A percentile compares a stretch with the other conserved stretches of the same genome.
These are phyloP conservation scores for Taphrina communis DNA, from an alignment of 1,139 yeast genomes.

Conservation along the genomic window DNA sequence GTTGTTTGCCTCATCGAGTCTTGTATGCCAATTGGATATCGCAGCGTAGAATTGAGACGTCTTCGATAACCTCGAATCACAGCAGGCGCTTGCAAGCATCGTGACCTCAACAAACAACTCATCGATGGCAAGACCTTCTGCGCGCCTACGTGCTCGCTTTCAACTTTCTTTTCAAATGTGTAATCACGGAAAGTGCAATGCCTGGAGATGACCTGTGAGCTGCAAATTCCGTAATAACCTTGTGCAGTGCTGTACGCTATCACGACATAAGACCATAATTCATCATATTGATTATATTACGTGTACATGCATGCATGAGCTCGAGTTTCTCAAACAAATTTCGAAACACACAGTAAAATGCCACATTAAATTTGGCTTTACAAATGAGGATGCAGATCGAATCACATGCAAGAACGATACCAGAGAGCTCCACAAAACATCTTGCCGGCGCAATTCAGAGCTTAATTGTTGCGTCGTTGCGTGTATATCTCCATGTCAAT, in stretches of 20 bases:
- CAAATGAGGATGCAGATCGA: background rate
- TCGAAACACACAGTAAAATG: background rate
- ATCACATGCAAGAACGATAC: background rate
- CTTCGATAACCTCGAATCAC: background rate
- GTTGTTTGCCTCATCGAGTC: background rate
- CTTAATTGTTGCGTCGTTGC: too few species aligned
- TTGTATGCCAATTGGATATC: background rate
- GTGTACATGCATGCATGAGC: conserved; percentile 1
- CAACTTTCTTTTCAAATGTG: too few species aligned
- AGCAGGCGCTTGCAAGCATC: background rate
- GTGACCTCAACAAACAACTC: background rate
- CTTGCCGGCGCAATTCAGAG: too few species aligned
- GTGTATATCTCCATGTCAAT: too few species aligned
- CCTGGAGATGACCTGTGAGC: background rate
- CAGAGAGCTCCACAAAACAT: too few species aligned
- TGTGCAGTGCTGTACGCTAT: background rate
- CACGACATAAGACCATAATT: too few species aligned
- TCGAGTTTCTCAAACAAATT: background rate
- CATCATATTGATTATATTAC: background rate
- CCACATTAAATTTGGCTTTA: background rate
- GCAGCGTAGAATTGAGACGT: background rate
- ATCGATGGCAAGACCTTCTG: background rate
- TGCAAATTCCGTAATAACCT: background rate
- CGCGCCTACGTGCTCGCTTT: too few species aligned
- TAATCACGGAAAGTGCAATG: too few species aligned